Evolutionary conservation across 2,329 filamentous ascomycete species (phyloP).

Genomic region (Penicillium olsonii): DNA sequence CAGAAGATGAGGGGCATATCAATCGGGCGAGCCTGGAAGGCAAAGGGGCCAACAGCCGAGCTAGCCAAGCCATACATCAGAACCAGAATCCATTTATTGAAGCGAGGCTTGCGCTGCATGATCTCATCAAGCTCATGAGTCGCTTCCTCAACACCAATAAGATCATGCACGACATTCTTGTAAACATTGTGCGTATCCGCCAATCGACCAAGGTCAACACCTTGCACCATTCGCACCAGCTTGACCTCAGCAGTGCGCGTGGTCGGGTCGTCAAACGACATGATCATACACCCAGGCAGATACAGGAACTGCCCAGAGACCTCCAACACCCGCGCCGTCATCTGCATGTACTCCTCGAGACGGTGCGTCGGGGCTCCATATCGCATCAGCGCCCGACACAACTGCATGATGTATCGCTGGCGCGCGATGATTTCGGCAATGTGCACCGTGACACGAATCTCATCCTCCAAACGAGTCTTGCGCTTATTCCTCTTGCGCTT

Average conservation of each 20-base stretch:
- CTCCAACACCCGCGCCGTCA: conserved; percentile 83
- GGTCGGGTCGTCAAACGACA: conserved; percentile 70
- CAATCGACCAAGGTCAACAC: conserved; percentile 49
- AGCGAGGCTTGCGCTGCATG: conserved; percentile 59
- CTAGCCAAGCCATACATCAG: conserved; percentile 75
- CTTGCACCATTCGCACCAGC: conserved; percentile 46
- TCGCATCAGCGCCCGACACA: conserved; percentile 86
- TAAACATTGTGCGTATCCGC: conserved; percentile 51
- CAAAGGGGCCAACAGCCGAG: conserved; percentile 75
- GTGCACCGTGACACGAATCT: conserved; percentile 63
- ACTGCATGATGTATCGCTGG: conserved; percentile 80
- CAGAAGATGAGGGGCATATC: conserved; percentile 79
- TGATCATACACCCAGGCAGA: conserved; percentile 90
- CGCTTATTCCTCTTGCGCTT: conserved; percentile 27
- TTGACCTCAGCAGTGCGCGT: conserved; percentile 53
- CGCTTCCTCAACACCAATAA: conserved; percentile 51
- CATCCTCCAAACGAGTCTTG: conserved; percentile 46
- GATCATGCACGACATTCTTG: conserved; percentile 52
- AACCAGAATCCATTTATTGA: conserved; percentile 58
- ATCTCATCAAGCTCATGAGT: conserved; percentile 55
- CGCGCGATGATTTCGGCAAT: conserved; percentile 72
- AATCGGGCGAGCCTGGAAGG: conserved; percentile 74
- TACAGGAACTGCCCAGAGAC: conserved; percentile 92
- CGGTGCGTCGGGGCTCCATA: conserved; percentile 92
- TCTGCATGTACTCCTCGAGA: conserved; percentile 86